Conservation (phyloP, 108 stramenopile species). For the Skeletonema costatum region DNA sequence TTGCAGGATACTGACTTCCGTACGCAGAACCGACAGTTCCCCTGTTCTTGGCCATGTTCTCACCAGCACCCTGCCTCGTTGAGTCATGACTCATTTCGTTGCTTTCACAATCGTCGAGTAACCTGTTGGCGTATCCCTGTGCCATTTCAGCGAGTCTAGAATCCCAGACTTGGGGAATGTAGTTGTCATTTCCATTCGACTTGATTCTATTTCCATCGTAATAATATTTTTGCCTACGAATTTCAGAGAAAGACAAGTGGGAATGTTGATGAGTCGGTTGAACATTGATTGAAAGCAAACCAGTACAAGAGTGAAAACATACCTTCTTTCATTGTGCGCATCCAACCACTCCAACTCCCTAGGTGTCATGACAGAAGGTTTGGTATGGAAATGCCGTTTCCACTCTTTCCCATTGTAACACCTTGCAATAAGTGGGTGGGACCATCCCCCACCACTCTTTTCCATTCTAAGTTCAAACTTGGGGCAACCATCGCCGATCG, state of each 20-base stretch:
- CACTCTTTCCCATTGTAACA: not conserved
- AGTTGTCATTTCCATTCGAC: not conserved
- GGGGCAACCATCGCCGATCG: not conserved
- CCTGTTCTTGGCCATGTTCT: conserved; percentile 1
- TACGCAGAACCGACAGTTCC: not conserved
- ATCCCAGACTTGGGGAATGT: not conserved
- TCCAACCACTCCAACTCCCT: not conserved
- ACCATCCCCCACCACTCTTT: not conserved
- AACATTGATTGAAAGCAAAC: not conserved
- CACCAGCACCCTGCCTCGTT: not conserved
- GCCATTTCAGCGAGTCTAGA: not conserved
- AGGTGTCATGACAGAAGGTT: not conserved
- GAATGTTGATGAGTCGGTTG: not conserved
- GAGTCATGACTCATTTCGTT: not conserved
- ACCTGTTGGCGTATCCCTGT: not conserved
- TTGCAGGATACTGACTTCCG: not conserved
- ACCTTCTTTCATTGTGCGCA: not conserved
- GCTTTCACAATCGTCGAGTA: not conserved
- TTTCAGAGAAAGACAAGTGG: not conserved
- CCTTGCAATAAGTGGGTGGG: not conserved
- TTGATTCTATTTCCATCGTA: not conserved
- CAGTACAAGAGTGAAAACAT: not conserved
- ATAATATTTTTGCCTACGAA: not conserved
- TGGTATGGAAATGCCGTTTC: not conserved
- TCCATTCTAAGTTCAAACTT: not conserved